Evolutionary conservation across 139 green algal species (phyloP), one percentile per base, ranked within the genome.

Genomic region (Micromonas pusilla): DNA sequence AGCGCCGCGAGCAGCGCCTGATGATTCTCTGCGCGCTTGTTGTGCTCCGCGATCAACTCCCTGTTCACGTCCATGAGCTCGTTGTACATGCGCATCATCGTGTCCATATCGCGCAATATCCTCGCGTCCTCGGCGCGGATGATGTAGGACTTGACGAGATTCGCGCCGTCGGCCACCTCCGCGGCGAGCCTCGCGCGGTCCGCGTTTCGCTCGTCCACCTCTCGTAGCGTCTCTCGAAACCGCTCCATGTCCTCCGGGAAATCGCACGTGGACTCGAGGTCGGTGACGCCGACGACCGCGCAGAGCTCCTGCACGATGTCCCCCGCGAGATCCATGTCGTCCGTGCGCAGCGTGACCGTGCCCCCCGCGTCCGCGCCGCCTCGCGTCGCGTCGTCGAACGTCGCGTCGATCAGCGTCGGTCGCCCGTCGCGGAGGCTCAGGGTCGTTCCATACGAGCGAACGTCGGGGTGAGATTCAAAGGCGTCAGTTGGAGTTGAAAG

Each of bases 31-130:
- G 83, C 83, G 2, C 86, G 79, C 84, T 92, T 92, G 33, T 81
- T 72, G 71, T 93, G 88, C 79, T 92, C 88, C 31, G 73, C 70
- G 26, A 91, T 80, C 70, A 93, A 79, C 72, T 95, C 88, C 67
- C 86, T 83, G 79, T 95, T 93, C 57, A 93, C 73, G 77, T 89
- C 83, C 25, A 82, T 68, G 62, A 93, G 78, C 38, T 87, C 73
- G 23, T 70, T 66, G 74, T 85, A 86, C 25, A 64, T 70, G 54
- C 65, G 63, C 37, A 36, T 54, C 82, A 87, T 83, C 21, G 30
- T 64, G 30, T 66, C 28, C 86, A 91, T 90, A 82, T 92, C 80
- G 26, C 81, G 80, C 71, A 93, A 82, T 31, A 91, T 83, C 0
- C 90, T 79, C 19, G 86, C 81, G 68, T 95, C 90, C 73, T 95